phyloP scores from a whole-genome alignment of 164 flowering plant genomes.

The Chimonanthus salicifolius region DNA sequence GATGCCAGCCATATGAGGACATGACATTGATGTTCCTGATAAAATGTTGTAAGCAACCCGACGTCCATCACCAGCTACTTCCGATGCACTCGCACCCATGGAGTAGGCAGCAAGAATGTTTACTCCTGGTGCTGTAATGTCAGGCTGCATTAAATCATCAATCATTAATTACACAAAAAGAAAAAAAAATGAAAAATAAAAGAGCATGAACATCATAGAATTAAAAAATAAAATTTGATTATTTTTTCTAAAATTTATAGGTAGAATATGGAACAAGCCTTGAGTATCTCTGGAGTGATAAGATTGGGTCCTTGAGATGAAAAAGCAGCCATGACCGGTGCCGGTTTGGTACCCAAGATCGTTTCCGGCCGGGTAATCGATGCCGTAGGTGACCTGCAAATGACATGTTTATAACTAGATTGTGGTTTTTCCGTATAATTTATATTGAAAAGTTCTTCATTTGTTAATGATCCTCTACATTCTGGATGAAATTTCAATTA shows the following conservation, averaged over 20 bases:
- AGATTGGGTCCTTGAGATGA: constrained; percentile 62
- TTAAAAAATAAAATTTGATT: no score
- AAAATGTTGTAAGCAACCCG: constrained; percentile 20
- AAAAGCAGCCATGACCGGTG: constrained; percentile 67
- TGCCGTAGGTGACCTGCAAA: constrained; percentile 3
- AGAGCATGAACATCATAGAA: no score
- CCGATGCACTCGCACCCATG: constrained; percentile 24
- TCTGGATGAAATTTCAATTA: no score
- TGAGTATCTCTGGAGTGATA: constrained; percentile 55
- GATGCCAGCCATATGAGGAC: constrained; percentile 65
- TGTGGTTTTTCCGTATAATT: no score
- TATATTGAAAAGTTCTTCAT: no score
- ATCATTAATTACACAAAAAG: not conserved
- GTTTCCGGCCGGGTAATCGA: not conserved
- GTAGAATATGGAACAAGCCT: constrained; percentile 30
- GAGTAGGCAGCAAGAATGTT: constrained; percentile 47
- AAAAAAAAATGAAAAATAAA: not conserved
- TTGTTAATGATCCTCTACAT: no score
- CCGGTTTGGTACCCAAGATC: constrained; percentile 32
- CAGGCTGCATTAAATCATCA: constrained; percentile 36
- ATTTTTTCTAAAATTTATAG: no score
- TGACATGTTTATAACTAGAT: no score
- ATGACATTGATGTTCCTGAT: constrained; percentile 69
- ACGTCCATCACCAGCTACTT: constrained; percentile 20
- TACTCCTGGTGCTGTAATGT: constrained; percentile 69